Conservation (phyloP, 164 flowering plant genomes). For the Pachysandra terminalis region DNA sequence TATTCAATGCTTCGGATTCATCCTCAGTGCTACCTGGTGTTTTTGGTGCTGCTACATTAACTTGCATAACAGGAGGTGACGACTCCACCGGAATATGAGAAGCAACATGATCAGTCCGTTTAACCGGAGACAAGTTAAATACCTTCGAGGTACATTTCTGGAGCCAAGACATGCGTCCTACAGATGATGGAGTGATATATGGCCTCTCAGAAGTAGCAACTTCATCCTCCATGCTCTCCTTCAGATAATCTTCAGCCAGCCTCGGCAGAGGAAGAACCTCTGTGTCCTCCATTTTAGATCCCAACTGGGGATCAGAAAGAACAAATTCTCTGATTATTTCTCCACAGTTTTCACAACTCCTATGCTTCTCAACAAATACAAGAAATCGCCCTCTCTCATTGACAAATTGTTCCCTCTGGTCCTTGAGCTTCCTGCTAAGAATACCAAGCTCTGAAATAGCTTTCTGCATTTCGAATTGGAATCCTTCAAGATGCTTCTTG, state of each 20-base stretch:
- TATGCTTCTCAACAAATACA: slow-evolving; percentile 52
- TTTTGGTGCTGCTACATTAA: slow-evolving; percentile 12
- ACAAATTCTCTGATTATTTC: slow-evolving; percentile 41
- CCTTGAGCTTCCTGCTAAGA: slow-evolving; percentile 60
- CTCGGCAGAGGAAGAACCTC: slow-evolving; percentile 32
- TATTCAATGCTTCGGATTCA: slow-evolving; percentile 21
- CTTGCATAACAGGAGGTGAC: slow-evolving; percentile 7
- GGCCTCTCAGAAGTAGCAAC: slow-evolving; percentile 23
- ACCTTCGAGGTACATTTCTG: slow-evolving; percentile 61
- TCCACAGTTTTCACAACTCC: slow-evolving; percentile 58
- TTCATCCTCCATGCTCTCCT: slow-evolving; percentile 14
- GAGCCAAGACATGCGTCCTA: slow-evolving; percentile 51
- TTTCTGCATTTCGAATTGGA: slow-evolving; percentile 54
- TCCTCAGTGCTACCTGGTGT: slow-evolving; percentile 5
- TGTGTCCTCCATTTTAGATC: slow-evolving; percentile 36
- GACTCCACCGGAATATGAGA: slow-evolving; percentile 8
- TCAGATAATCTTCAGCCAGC: slow-evolving; percentile 29
- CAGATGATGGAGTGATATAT: slow-evolving; percentile 22
- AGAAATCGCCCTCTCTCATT: slow-evolving; percentile 46
- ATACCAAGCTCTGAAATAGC: slow-evolving; percentile 61
- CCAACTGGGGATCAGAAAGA: slow-evolving; percentile 39
- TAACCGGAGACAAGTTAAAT: slow-evolving; percentile 42
- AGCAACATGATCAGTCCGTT: slow-evolving; percentile 26
- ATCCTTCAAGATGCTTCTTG: slow-evolving; percentile 50
- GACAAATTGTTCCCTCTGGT: slow-evolving; percentile 48